Conservation (phyloP, 768 basidiomycete species). For the Suillus spraguei region DNA sequence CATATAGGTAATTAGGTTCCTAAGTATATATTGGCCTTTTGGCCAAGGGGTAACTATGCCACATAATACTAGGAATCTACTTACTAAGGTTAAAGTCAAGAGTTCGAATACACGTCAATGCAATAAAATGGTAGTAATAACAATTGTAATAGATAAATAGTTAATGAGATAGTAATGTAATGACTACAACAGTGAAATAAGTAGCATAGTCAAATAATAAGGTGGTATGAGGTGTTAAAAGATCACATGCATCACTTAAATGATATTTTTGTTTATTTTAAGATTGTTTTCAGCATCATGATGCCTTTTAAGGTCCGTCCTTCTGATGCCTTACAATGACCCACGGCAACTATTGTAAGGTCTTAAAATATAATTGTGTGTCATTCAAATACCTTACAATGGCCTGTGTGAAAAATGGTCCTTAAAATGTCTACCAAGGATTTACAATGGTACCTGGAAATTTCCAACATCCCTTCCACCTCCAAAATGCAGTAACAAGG, state of each 20-base stretch:
- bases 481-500: too few relatives aligned
- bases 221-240: not conserved
- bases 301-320: not conserved
- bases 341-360: not conserved
- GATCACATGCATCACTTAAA: not conserved
- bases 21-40: not conserved
- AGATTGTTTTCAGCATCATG: not conserved
- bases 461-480: not conserved
- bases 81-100: not conserved
- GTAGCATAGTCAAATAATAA: slow-evolving; percentile 1
- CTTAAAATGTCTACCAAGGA: slow-evolving; percentile 9
- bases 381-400: not conserved
- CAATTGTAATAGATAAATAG: too few relatives aligned
- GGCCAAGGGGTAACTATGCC: slow-evolving; percentile 1
- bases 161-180: not conserved
- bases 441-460: not conserved
- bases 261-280: not conserved
- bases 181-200: not conserved
- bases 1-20: not conserved
- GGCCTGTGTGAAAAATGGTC: not conserved
- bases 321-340: slow-evolving; percentile 1
- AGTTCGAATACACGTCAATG: not conserved
- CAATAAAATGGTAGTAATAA: too few relatives aligned
- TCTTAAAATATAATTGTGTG: not conserved
- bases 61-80: not conserved